Evolutionary conservation across 768 basidiomycete genomes (phyloP).

Genomic region (Stropharia rugosoannulata): DNA sequence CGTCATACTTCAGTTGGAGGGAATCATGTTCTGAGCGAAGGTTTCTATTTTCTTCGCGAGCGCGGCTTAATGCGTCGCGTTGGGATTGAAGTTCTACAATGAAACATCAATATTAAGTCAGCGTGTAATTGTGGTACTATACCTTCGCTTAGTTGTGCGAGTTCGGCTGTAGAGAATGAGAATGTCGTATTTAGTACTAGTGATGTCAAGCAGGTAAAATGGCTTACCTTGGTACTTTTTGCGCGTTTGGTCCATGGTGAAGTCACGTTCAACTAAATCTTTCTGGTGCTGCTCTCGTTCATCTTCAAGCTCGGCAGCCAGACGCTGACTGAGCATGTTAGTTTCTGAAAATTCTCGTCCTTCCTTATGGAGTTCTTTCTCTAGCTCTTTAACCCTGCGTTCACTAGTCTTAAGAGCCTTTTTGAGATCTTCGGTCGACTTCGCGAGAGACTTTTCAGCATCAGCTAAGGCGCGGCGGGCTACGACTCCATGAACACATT

Average conservation of each 20-base stretch:
- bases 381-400: conserved; percentile 54
- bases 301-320: conserved; percentile 77
- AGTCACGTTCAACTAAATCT: conserved; percentile 78
- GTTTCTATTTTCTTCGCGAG: conserved; percentile 80
- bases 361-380: conserved; percentile 64
- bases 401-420: conserved; percentile 48
- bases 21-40: conserved; percentile 75
- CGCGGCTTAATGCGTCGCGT: conserved; percentile 69
- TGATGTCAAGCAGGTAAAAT: not conserved
- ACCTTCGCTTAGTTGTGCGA: conserved; percentile 83
- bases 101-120: not conserved
- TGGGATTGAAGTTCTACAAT: conserved; percentile 71
- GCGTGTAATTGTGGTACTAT: not conserved
- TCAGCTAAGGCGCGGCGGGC: conserved; percentile 63
- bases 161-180: conserved; percentile 53
- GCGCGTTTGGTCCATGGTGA: conserved; percentile 74
- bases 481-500: conserved; percentile 24
- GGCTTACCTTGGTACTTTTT: conserved; percentile 81
- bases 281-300: conserved; percentile 78
- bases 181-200: not conserved
- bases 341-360: conserved; percentile 67
- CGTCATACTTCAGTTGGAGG: conserved; percentile 71
- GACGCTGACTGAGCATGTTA: conserved; percentile 59
- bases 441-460: conserved; percentile 55
- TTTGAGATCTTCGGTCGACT: conserved; percentile 51